A percentile compares a stretch with the other conserved stretches of the same genome.
Evolutionary conservation across 805 yeast genomes (phyloP).

Genomic region (Naumovozyma dairenensis): DNA sequence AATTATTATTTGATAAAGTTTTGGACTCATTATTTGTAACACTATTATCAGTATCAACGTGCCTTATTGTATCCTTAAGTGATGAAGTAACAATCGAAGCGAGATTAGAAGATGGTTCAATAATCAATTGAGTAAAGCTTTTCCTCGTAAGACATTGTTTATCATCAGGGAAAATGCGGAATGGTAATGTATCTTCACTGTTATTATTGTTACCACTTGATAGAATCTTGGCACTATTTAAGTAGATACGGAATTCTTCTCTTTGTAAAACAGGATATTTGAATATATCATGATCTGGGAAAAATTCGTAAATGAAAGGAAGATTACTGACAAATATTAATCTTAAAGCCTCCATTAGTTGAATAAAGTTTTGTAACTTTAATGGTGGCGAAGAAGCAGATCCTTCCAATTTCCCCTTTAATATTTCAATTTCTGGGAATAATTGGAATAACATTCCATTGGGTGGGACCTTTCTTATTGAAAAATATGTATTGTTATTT

Average conservation of each 20-base stretch:
- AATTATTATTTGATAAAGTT: neutral
- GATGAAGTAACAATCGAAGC: neutral
- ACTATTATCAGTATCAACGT: neutral
- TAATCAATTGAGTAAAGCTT: conserved; percentile 8
- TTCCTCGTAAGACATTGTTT: conserved; percentile 1
- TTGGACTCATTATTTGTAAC: neutral
- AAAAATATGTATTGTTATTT: neutral
- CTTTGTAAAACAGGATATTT: conserved; percentile 16
- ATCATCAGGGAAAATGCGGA: conserved; percentile 9
- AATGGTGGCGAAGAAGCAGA: conserved; percentile 7
- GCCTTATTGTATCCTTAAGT: neutral
- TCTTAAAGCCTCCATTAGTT: conserved; percentile 18
- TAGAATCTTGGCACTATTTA: conserved; percentile 9
- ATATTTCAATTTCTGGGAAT: conserved; percentile 25
- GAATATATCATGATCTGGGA: conserved; percentile 27
- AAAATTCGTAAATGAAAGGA: conserved; percentile 21
- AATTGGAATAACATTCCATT: conserved; percentile 15
- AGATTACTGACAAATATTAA: conserved; percentile 16
- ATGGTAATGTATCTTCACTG: conserved; percentile 4
- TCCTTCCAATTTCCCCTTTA: conserved; percentile 11
- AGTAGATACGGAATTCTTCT: conserved; percentile 18
- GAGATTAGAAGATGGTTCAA: conserved; percentile 8
- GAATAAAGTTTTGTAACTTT: conserved; percentile 15
- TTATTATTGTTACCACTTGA: neutral
- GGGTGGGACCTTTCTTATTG: conserved; percentile 7